These are phyloP conservation scores for Tolypocladium sp. DNA, from an alignment of 2,329 filamentous ascomycete species.

Conservation along the genomic window DNA sequence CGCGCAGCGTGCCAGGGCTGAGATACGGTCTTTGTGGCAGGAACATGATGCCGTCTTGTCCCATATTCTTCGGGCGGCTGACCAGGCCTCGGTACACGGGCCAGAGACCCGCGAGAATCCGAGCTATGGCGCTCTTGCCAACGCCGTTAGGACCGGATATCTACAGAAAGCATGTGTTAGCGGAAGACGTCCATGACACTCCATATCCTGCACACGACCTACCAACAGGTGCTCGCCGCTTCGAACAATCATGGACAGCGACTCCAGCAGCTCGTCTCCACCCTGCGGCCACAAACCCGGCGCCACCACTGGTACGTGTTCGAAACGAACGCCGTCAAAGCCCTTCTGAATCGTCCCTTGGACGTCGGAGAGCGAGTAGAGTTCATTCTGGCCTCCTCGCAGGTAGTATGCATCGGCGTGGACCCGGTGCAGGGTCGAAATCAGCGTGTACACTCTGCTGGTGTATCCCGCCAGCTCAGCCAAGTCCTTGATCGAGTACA, in stretches of 20 bases:
- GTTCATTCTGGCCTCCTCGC: constrained; percentile 58
- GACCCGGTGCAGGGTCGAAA: constrained; percentile 87
- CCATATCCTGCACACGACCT: constrained; percentile 12
- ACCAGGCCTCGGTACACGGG: constrained; percentile 91
- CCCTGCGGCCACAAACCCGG: constrained; percentile 81
- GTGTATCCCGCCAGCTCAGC: constrained; percentile 94
- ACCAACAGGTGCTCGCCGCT: constrained; percentile 82
- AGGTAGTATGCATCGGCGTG: constrained; percentile 83
- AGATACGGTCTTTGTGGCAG: constrained; percentile 90
- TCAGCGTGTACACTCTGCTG: constrained; percentile 88
- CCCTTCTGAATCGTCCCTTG: constrained; percentile 92
- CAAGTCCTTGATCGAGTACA: constrained; percentile 99
- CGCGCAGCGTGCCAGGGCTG: constrained; percentile 82
- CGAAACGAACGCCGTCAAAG: constrained; percentile 87
- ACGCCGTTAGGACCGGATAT: constrained; percentile 94
- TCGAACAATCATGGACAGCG: constrained; percentile 79
- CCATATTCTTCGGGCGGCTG: constrained; percentile 70
- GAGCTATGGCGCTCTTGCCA: constrained; percentile 81
- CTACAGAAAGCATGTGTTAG: constrained; percentile 18
- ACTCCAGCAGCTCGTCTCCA: constrained; percentile 85
- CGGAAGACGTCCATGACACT: neutral
- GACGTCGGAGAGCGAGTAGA: constrained; percentile 83
- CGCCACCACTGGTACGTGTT: constrained; percentile 87
- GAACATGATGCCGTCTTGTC: constrained; percentile 95
- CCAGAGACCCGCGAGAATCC: constrained; percentile 88